A percentile compares a stretch with the other conserved stretches of the same genome.
Conservation (phyloP, 331 rosid genomes). For the Quercus tomentella region DNA sequence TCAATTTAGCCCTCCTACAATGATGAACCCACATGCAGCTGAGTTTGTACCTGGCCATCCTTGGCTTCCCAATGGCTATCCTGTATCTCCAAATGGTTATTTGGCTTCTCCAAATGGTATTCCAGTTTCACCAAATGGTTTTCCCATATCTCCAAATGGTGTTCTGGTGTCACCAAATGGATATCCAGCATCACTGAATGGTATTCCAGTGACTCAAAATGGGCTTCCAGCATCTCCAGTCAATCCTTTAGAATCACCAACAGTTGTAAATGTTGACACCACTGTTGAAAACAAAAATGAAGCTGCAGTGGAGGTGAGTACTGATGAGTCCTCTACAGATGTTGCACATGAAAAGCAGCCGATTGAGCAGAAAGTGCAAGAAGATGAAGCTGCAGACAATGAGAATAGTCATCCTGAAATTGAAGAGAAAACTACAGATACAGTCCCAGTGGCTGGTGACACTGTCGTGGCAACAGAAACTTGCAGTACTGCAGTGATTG, state of each 20-base stretch:
- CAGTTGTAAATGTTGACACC: conserved; percentile 33
- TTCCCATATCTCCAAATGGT: conserved; percentile 38
- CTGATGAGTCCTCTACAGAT: conserved; percentile 30
- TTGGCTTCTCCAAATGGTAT: conserved; percentile 47
- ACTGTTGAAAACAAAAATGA: conserved; percentile 31
- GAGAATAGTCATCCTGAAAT: conserved; percentile 22
- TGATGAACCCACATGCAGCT: conserved; percentile 94
- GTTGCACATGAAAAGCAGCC: conserved; percentile 33
- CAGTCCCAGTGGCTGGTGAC: conserved; percentile 22
- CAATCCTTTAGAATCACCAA: conserved; percentile 42
- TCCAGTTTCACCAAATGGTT: conserved; percentile 39
- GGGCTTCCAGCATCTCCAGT: conserved; percentile 48
- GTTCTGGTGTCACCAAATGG: conserved; percentile 52
- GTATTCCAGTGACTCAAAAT: conserved; percentile 35
- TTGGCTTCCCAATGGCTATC: conserved; percentile 80
- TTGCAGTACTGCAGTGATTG: conserved; percentile 26
- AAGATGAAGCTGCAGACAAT: conserved; percentile 32
- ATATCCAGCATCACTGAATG: conserved; percentile 40
- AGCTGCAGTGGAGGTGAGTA: conserved; percentile 28
- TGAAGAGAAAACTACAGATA: conserved; percentile 48
- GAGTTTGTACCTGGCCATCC: conserved; percentile 91
- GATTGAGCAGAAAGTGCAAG: conserved; percentile 36
- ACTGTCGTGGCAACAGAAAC: conserved; percentile 28
- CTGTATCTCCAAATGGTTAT: conserved; percentile 64
- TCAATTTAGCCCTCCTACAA: conserved; percentile 66